A percentile compares a stretch with the other conserved stretches of the same genome.
phyloP scores from a whole-genome alignment of 2,329 filamentous ascomycete genomes.

The Hymenoscyphus salicellus region DNA sequence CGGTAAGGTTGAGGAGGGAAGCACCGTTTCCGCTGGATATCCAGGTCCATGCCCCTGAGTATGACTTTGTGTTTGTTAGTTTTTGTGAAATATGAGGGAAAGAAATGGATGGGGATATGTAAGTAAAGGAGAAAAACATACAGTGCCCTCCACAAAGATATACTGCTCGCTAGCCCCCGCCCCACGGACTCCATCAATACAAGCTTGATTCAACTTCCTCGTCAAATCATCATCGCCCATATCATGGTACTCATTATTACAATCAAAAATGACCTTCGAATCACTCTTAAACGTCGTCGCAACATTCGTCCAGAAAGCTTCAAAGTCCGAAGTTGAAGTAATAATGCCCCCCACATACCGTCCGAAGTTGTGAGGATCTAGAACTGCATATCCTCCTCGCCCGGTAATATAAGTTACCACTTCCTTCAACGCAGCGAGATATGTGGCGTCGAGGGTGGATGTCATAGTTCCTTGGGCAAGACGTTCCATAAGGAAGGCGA shows the following conservation, averaged over 20 bases:
- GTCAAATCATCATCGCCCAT: slow-evolving; percentile 37
- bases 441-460: slow-evolving; percentile 39
- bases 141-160: slow-evolving; percentile 56
- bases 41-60: slow-evolving; percentile 28
- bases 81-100: too few relatives aligned
- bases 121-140: background rate
- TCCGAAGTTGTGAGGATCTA: slow-evolving; percentile 51
- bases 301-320: slow-evolving; percentile 42
- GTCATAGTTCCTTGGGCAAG: slow-evolving; percentile 49
- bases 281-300: slow-evolving; percentile 39
- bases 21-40: slow-evolving; percentile 39
- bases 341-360: slow-evolving; percentile 44
- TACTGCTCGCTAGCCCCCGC: slow-evolving; percentile 48
- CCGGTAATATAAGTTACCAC: background rate
- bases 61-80: too few relatives aligned
- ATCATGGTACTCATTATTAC: slow-evolving; percentile 46
- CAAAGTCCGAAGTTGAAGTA: slow-evolving; percentile 38
- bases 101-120: too few relatives aligned
- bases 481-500: slow-evolving; percentile 43
- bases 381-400: slow-evolving; percentile 45
- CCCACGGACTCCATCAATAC: slow-evolving; percentile 44
- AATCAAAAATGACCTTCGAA: slow-evolving; percentile 41
- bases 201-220: slow-evolving; percentile 41
- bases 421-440: background rate
- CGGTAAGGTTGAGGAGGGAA: slow-evolving; percentile 47